Conservation (phyloP, 257 asterid species). For the Salvia hispanica region DNA sequence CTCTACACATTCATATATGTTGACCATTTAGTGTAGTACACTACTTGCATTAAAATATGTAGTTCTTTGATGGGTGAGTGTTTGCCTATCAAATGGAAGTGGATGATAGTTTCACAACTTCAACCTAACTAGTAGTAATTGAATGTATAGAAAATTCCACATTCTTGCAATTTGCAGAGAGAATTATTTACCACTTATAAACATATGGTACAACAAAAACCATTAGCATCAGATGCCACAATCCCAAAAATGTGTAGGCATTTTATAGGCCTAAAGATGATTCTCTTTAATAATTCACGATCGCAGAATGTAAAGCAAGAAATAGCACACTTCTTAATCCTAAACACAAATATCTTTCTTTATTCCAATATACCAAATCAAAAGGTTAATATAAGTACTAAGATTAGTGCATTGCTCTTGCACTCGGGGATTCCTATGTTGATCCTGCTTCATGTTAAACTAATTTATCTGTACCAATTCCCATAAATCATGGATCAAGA, state of each 20-base stretch:
- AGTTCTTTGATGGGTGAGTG: too few relatives aligned
- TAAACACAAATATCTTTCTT: neutral
- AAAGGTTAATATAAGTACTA: neutral
- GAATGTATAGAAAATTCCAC: neutral
- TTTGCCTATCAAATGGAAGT: too few relatives aligned
- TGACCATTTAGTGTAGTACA: too few relatives aligned
- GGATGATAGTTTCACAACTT: too few relatives aligned
- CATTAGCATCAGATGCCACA: neutral
- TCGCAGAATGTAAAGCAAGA: slow-evolving; percentile 1
- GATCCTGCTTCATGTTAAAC: slow-evolving; percentile 22
- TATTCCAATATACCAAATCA: neutral
- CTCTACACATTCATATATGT: too few relatives aligned
- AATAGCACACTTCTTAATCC: neutral
- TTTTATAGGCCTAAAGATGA: neutral
- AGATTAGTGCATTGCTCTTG: slow-evolving; percentile 1
- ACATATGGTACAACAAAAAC: neutral
- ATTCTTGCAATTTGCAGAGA: neutral
- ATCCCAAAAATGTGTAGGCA: neutral
- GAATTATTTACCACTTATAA: neutral
- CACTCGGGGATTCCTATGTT: slow-evolving; percentile 33
- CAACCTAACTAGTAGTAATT: neutral
- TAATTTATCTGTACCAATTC: slow-evolving; percentile 16
- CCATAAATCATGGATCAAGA: slow-evolving; percentile 35
- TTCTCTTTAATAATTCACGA: neutral
- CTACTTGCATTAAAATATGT: too few relatives aligned